These are phyloP conservation scores for Aspergillus sclerotialis DNA, from an alignment of 2,329 filamentous ascomycete genomes.

Conservation along the genomic window DNA sequence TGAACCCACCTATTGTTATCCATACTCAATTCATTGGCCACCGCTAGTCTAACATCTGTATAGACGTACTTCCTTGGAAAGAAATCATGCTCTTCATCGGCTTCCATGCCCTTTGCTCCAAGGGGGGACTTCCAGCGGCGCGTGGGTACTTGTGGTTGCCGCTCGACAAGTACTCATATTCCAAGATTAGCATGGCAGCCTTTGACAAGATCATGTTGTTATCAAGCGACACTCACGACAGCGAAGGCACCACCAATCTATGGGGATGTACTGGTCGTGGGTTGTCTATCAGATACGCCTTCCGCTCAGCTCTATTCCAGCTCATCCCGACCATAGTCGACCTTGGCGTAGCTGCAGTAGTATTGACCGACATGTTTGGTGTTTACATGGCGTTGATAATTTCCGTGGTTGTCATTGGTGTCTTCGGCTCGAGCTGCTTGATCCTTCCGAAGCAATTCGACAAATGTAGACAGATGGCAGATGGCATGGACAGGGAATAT, in stretches of 20 bases:
- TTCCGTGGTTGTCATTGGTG: conserved; percentile 41
- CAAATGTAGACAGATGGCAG: conserved; percentile 31
- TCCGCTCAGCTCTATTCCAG: conserved; percentile 55
- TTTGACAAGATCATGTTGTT: conserved; percentile 64
- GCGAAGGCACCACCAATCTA: conserved; percentile 58
- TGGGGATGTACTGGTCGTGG: conserved; percentile 61
- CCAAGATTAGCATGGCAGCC: conserved; percentile 52
- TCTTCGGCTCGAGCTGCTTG: conserved; percentile 43
- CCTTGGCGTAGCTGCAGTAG: conserved; percentile 51
- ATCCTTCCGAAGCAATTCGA: conserved; percentile 34
- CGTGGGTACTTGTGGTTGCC: conserved; percentile 48
- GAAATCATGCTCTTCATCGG: conserved; percentile 47
- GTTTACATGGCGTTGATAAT: conserved; percentile 51
- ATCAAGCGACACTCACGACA: conserved; percentile 63
- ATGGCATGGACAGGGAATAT: conserved; percentile 43
- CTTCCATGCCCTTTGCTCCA: conserved; percentile 44
- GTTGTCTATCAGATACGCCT: conserved; percentile 50
- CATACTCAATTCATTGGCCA: background rate
- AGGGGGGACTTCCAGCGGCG: conserved; percentile 45
- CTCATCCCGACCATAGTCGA: conserved; percentile 58
- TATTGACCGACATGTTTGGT: conserved; percentile 59
- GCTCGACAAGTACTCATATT: conserved; percentile 52
- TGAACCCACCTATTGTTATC: conserved; percentile 5
- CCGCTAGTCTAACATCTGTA: background rate
- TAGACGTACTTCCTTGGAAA: conserved; percentile 43